Conservation (phyloP, 768 basidiomycete species). For the Filobasidium floriforme region DNA sequence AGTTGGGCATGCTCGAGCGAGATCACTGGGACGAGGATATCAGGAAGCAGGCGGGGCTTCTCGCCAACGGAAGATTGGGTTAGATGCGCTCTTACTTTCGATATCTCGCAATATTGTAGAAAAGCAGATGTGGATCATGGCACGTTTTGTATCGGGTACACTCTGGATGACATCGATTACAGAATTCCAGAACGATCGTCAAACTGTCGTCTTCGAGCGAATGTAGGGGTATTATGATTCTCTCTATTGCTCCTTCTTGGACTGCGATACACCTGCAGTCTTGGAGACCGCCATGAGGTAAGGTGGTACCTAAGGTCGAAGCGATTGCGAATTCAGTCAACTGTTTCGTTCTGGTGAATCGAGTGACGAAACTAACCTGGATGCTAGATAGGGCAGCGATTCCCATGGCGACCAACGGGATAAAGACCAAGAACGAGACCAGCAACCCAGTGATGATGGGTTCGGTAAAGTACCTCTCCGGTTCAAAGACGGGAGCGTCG, state of each 20-base stretch:
- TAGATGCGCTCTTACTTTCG: not conserved
- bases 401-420: conserved; percentile 36
- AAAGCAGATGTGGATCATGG: not conserved
- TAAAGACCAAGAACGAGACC: conserved; percentile 33
- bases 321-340: not conserved
- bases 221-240: not conserved
- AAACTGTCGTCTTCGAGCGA: not conserved
- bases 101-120: not conserved
- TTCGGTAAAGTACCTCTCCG: conserved; percentile 36
- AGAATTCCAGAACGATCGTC: too few relatives aligned
- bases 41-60: conserved; percentile 55
- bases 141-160: not conserved
- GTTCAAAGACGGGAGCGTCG: conserved; percentile 29
- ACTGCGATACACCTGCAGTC: conserved; percentile 31
- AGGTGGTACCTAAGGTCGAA: conserved; percentile 27
- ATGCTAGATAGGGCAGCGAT: conserved; percentile 35
- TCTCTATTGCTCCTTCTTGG: conserved; percentile 40
- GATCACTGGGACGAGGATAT: conserved; percentile 57
- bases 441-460: conserved; percentile 39
- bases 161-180: not conserved
- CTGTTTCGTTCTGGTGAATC: not conserved
- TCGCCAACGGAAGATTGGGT: conserved; percentile 28
- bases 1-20: conserved; percentile 59
- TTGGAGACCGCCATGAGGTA: conserved; percentile 42
- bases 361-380: conserved; percentile 26